A percentile compares a stretch with the other conserved stretches of the same genome.
Evolutionary conservation across 73 alveolate genomes (phyloP).

Genomic region (Tetrahymena elliotti): DNA sequence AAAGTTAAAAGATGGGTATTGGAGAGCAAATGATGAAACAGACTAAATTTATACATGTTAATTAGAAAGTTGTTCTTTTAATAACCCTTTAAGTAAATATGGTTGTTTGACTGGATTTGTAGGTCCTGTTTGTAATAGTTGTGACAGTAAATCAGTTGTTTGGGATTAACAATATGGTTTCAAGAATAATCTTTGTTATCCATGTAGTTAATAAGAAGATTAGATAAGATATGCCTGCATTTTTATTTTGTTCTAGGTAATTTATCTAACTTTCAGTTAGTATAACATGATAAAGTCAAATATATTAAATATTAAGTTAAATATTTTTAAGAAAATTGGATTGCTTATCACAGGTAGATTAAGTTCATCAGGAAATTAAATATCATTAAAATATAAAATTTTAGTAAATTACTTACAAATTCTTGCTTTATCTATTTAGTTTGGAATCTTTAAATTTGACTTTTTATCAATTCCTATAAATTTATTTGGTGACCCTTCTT

Average conservation of each 20-base stretch:
- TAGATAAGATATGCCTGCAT: neutral
- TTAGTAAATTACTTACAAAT: neutral
- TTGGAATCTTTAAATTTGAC: neutral
- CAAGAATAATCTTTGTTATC: neutral
- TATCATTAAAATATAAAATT: neutral
- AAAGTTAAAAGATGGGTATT: neutral
- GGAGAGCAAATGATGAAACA: neutral
- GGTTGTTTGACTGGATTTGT: neutral
- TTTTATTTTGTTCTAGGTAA: neutral
- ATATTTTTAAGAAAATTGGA: neutral
- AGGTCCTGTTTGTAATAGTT: neutral
- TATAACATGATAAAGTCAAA: neutral
- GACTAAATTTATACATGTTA: neutral
- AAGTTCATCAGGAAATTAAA: neutral
- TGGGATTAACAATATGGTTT: neutral
- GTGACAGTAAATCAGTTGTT: neutral
- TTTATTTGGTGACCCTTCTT: neutral
- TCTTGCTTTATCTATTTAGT: neutral
- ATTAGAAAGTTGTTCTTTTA: neutral
- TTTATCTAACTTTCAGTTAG: neutral
- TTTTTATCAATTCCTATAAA: neutral
- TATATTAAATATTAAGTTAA: neutral
- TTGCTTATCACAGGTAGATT: neutral
- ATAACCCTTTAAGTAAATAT: neutral
- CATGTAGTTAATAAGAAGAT: neutral